Conservation (phyloP, 208 protist genomes). For the Acanthamoeba healyi region DNA sequence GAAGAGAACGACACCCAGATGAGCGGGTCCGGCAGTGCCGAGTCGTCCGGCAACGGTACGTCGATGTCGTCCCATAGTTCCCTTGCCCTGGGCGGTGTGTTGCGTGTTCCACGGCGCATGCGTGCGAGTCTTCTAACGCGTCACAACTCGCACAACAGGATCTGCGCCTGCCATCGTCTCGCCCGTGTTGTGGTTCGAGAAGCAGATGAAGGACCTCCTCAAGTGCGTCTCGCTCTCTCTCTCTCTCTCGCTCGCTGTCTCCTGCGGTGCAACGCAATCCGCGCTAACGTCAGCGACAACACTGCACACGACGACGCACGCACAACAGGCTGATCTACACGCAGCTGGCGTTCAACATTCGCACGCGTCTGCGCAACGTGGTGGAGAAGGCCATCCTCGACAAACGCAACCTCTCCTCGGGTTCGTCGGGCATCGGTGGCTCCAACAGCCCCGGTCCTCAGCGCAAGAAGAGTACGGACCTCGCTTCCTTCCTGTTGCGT, state of each 20-base stretch:
- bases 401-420: neutral
- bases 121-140: neutral
- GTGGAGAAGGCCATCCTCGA: slow-evolving; percentile 32
- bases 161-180: slow-evolving; percentile 38
- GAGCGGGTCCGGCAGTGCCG: neutral
- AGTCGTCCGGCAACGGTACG: neutral
- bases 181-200: slow-evolving; percentile 44
- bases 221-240: neutral
- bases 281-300: too few species aligned
- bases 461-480: neutral
- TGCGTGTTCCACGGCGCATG: neutral
- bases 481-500: neutral
- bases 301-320: too few species aligned
- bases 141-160: neutral
- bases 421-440: neutral
- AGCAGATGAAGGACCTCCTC: slow-evolving; percentile 30
- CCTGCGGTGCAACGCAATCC: too few species aligned
- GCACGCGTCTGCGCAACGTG: neutral
- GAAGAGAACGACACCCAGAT: neutral
- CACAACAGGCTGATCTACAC: neutral
- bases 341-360: slow-evolving; percentile 5
- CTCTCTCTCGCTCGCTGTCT: too few species aligned
- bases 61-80: neutral
- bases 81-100: too few species aligned
- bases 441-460: neutral